Evolutionary conservation across 768 basidiomycete species (phyloP).

Genomic region (Xanthoconium stramineum): DNA sequence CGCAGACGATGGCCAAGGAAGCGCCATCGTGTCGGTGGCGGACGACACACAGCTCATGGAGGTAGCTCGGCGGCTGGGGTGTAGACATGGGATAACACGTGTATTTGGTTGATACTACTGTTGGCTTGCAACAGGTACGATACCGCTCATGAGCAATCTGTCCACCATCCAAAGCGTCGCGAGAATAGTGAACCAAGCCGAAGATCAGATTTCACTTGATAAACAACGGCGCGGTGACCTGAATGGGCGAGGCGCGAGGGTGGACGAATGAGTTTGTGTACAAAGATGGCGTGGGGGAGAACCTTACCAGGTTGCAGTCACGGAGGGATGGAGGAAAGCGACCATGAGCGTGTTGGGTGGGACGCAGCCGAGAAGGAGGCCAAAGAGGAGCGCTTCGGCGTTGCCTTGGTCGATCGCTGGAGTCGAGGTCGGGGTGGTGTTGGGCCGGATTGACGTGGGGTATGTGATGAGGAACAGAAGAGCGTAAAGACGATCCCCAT

Average conservation of each 20-base stretch:
- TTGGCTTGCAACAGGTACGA: no score
- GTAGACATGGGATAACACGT: no score
- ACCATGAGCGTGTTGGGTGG: constrained; percentile 50
- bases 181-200: constrained; percentile 38
- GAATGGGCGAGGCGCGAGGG: constrained; percentile 14
- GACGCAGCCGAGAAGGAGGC: constrained; percentile 40
- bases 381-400: constrained; percentile 53
- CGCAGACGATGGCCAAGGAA: no score
- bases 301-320: constrained; percentile 54
- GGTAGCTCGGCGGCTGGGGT: no score
- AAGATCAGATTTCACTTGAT: constrained; percentile 52
- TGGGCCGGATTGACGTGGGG: constrained; percentile 14
- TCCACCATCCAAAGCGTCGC: constrained; percentile 49
- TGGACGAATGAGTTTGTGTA: constrained; percentile 32
- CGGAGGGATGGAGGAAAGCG: constrained; percentile 35
- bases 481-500: constrained; percentile 47
- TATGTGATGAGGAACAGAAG: constrained; percentile 43
- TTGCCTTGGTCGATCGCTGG: constrained; percentile 41
- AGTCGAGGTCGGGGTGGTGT: constrained; percentile 1
- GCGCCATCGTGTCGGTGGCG: no score
- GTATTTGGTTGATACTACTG: no score
- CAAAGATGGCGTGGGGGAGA: constrained; percentile 37
- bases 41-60: no score
- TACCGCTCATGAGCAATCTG: constrained; percentile 24
- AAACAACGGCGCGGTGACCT: constrained; percentile 29